phyloP scores from a whole-genome alignment of 2,329 filamentous ascomycete species.

The Cladobotryum protrusum region DNA sequence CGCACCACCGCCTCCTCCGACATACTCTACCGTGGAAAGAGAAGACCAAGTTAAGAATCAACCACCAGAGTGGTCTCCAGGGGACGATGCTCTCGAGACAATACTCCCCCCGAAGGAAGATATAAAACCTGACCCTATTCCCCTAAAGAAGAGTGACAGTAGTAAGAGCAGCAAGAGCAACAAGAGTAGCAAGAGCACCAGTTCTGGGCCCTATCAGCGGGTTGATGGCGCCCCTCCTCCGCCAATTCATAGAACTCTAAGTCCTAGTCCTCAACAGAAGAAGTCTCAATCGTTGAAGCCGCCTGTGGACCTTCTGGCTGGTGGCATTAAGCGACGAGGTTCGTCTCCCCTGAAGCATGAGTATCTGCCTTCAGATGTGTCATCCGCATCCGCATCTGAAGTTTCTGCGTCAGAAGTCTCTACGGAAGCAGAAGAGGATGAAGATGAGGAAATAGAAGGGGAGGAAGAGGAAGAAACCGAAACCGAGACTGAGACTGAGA shows the following conservation, averaged over 20 bases:
- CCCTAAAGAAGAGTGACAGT: constrained; percentile 15
- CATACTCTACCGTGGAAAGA: not conserved
- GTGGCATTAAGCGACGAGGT: constrained; percentile 57
- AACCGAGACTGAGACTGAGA: not conserved
- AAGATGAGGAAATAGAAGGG: constrained; percentile 3
- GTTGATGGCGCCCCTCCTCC: constrained; percentile 49
- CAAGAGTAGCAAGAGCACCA: constrained; percentile 24
- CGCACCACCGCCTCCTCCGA: constrained; percentile 19
- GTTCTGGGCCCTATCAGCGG: constrained; percentile 31
- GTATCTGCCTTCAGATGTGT: constrained; percentile 76
- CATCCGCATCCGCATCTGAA: constrained; percentile 46
- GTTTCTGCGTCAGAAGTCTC: constrained; percentile 8
- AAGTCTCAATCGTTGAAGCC: constrained; percentile 17
- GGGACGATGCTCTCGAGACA: not conserved
- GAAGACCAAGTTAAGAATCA: constrained; percentile 22
- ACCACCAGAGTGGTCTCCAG: constrained; percentile 10
- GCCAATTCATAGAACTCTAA: constrained; percentile 45
- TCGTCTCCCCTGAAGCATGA: constrained; percentile 97
- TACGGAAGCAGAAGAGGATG: constrained; percentile 6
- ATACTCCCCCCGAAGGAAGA: constrained; percentile 30
- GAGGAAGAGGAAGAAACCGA: constrained; percentile 4
- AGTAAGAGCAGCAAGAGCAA: constrained; percentile 18
- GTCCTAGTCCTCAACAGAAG: constrained; percentile 30
- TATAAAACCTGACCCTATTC: constrained; percentile 32
- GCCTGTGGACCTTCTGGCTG: constrained; percentile 34